A percentile compares a stretch with the other conserved stretches of the same genome.
Evolutionary conservation across 306 rosid species (phyloP).

Genomic region (Sicyos baderoa): DNA sequence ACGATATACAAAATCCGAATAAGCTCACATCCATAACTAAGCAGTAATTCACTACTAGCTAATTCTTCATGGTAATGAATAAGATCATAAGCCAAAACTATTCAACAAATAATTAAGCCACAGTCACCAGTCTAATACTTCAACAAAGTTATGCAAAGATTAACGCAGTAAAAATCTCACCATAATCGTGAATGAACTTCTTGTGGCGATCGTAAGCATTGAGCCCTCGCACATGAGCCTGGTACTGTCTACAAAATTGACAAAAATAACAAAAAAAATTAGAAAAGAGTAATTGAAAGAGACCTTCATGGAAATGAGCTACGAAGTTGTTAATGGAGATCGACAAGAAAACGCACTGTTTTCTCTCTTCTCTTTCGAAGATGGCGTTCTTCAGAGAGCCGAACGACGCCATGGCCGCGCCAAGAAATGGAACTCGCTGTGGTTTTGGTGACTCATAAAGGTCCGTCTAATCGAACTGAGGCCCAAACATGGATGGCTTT

Average conservation of each 20-base stretch:
- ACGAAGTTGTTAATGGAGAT: background rate
- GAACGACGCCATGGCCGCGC: constrained; percentile 38
- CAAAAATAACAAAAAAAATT: background rate
- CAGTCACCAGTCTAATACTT: background rate
- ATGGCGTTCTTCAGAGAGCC: constrained; percentile 35
- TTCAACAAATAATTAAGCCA: background rate
- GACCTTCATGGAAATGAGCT: background rate
- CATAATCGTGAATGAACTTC: constrained; percentile 55
- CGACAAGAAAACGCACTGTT: constrained; percentile 27
- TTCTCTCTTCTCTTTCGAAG: constrained; percentile 46
- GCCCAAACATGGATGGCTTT: background rate
- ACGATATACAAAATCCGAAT: background rate
- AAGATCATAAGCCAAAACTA: background rate
- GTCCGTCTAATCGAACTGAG: background rate
- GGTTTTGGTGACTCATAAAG: background rate
- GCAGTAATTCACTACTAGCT: background rate
- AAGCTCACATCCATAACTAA: background rate
- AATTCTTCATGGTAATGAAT: background rate
- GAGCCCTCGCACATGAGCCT: constrained; percentile 53
- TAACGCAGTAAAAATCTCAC: constrained; percentile 22
- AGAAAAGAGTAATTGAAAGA: background rate
- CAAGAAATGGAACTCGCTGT: background rate
- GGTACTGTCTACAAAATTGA: constrained; percentile 35
- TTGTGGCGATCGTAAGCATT: constrained; percentile 53
- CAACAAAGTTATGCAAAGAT: background rate